Conservation (phyloP, 2,329 filamentous ascomycete species). For the Graphiopsis chlorocephala region DNA sequence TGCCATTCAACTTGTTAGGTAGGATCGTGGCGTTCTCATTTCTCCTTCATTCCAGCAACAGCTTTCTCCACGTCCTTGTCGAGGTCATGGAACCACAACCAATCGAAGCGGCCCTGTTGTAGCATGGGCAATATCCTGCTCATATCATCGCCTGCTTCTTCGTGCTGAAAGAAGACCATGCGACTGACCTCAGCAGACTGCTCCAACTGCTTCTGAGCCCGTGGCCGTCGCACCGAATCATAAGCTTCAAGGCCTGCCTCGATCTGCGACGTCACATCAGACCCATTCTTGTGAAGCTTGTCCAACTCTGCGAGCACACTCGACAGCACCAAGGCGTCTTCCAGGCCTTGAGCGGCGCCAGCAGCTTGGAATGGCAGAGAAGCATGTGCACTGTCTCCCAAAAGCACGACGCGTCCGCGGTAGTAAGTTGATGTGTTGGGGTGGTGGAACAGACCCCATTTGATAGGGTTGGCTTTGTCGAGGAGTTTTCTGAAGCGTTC, state of each 20-base stretch:
- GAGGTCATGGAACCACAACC: conserved; percentile 1
- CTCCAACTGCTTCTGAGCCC: conserved; percentile 20
- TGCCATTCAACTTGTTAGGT: neutral
- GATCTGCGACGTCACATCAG: conserved; percentile 29
- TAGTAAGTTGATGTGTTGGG: neutral
- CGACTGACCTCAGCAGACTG: conserved; percentile 8
- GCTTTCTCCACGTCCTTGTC: neutral
- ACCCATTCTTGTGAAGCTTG: conserved; percentile 30
- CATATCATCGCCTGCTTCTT: neutral
- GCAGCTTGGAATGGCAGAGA: conserved; percentile 20
- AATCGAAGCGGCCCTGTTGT: neutral
- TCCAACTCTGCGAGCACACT: conserved; percentile 42
- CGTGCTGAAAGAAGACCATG: neutral
- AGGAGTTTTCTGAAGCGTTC: neutral
- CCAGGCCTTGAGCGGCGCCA: conserved; percentile 23
- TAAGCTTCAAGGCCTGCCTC: conserved; percentile 31
- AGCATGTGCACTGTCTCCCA: conserved; percentile 23
- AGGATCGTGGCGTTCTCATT: neutral
- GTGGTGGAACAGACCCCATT: neutral
- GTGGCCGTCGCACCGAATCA: conserved; percentile 17
- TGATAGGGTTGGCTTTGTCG: neutral
- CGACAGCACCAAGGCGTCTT: conserved; percentile 22
- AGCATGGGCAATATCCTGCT: neutral
- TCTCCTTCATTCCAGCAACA: neutral
- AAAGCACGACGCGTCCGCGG: neutral